A percentile compares a stretch with the other conserved stretches of the same genome.
Conservation (phyloP, 768 basidiomycete genomes). For the Leccinum variicolor region DNA sequence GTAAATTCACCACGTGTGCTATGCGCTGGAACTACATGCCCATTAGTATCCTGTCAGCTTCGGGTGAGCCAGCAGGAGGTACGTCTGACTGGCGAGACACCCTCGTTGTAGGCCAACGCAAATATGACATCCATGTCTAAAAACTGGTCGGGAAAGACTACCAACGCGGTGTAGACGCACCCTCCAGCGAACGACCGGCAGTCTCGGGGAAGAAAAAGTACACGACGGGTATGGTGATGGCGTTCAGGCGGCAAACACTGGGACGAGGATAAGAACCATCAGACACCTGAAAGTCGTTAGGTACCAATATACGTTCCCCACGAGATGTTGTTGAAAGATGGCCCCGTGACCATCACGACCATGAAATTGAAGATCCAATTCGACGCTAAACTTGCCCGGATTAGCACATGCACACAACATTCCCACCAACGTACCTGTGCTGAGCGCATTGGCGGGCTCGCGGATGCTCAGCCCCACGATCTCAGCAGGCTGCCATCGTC, state of each 20-base stretch:
- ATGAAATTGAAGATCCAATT: slow-evolving; percentile 63
- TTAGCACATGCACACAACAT: background rate
- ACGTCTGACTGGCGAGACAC: slow-evolving; percentile 44
- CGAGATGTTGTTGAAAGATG: slow-evolving; percentile 53
- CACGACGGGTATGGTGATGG: slow-evolving; percentile 53
- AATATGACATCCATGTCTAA: too few relatives aligned
- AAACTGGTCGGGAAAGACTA: too few relatives aligned
- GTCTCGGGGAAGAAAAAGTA: slow-evolving; percentile 65
- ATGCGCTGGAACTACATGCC: background rate
- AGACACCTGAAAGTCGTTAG: background rate
- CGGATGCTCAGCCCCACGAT: slow-evolving; percentile 60
- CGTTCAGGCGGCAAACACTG: slow-evolving; percentile 58
- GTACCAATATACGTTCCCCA: slow-evolving; percentile 42
- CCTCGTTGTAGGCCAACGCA: too few relatives aligned
- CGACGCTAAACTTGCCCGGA: slow-evolving; percentile 19
- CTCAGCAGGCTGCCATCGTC: slow-evolving; percentile 53
- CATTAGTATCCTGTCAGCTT: slow-evolving; percentile 41
- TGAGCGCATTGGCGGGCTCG: slow-evolving; percentile 62
- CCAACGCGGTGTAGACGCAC: too few relatives aligned
- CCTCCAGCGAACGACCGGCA: slow-evolving; percentile 57
- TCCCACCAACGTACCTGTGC: slow-evolving; percentile 37
- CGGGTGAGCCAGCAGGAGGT: slow-evolving; percentile 41
- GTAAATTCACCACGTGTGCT: too few relatives aligned
- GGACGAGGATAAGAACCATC: background rate
- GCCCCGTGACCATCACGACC: slow-evolving; percentile 59